Evolutionary conservation across 23 red algal genomes (phyloP), one percentile per base, ranked within the genome.

Genomic region (Chondrus crispus): DNA sequence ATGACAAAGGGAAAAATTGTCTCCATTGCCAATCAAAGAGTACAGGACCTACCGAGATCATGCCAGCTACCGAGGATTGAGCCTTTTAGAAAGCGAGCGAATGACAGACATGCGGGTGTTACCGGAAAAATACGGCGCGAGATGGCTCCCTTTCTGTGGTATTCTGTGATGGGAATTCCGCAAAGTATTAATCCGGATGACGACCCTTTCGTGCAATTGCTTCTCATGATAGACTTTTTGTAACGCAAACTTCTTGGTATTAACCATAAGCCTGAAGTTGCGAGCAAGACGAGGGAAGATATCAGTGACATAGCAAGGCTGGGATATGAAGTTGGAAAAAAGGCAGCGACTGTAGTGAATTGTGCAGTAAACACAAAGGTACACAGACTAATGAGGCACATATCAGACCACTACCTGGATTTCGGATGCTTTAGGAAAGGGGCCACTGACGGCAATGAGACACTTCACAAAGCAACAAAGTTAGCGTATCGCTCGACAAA

Each of bases 291-390:
- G 29, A 29, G 28, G 71, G 29, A n/a, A 29, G 8, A 2, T 76
- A 9, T 47, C 32, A 4, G 40, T 39, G 8, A 76, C 50, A 29
- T 22, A 46, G 50, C 30, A 43, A 22, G 28, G 29, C 5, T 39
- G n/a, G 71, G 40, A 76, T 39, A 29, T 43, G 51, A 55, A 14
- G 13, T 55, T 55, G 51, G 51, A 13, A 55, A 55, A 55, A 13
- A 14, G 13, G 51, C 51, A 55, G 51, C 51, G 20, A 20, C 13
- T 14, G 20, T 20, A 55, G 20, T 55, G 51, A 55, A 20, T 13
- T 55, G 13, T 55, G 51, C 51, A 39, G 71, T 76, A 38, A 76
- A 76, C 71, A 76, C 71, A 76, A 76, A 76, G 40, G 40, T 47
- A 28, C 71, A 76, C 40, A 24, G 71, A 38, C 45, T 76, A 8